Evolutionary conservation across 2,329 filamentous ascomycete genomes (phyloP).

Genomic region (Epichloe hybrida): DNA sequence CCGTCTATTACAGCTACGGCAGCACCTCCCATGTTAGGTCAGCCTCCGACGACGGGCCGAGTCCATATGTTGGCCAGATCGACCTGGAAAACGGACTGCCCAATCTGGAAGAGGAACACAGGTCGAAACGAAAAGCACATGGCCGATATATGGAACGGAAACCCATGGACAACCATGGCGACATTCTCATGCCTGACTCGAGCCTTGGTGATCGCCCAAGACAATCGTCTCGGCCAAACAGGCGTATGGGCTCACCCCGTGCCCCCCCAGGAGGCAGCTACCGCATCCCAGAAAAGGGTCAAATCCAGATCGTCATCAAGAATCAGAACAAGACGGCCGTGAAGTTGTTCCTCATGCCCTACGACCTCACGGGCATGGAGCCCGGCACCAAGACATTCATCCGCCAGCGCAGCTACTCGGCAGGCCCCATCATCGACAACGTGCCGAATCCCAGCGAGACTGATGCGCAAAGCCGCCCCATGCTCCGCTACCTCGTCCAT

Average conservation of each 20-base stretch:
- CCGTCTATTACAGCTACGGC: constrained; percentile 90
- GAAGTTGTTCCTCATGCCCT: constrained; percentile 87
- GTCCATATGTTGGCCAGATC: constrained; percentile 87
- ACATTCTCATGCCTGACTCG: constrained; percentile 9
- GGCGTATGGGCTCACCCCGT: constrained; percentile 35
- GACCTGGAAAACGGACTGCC: constrained; percentile 73
- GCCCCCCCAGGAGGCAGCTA: constrained; percentile 84
- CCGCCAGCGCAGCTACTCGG: constrained; percentile 83
- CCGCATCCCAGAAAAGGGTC: constrained; percentile 83
- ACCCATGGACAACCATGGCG: constrained; percentile 13
- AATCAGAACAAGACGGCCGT: constrained; percentile 98
- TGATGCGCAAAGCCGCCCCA: constrained; percentile 42
- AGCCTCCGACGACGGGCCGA: constrained; percentile 70
- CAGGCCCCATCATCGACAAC: constrained; percentile 69
- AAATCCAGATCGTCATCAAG: constrained; percentile 93
- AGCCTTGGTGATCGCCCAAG: constrained; percentile 18
- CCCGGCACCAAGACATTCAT: constrained; percentile 92
- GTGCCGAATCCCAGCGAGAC: constrained; percentile 19
- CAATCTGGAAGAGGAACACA: constrained; percentile 33
- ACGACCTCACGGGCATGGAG: constrained; percentile 86
- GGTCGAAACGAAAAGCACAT: constrained; percentile 35
- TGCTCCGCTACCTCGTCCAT: constrained; percentile 80
- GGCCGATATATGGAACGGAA: constrained; percentile 27
- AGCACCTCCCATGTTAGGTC: constrained; percentile 49
- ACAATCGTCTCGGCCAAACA: constrained; percentile 27